A percentile compares a stretch with the other conserved stretches of the same genome.
Evolutionary conservation across 108 stramenopile genomes (phyloP).

Genomic region (Conticribra weissflogii): DNA sequence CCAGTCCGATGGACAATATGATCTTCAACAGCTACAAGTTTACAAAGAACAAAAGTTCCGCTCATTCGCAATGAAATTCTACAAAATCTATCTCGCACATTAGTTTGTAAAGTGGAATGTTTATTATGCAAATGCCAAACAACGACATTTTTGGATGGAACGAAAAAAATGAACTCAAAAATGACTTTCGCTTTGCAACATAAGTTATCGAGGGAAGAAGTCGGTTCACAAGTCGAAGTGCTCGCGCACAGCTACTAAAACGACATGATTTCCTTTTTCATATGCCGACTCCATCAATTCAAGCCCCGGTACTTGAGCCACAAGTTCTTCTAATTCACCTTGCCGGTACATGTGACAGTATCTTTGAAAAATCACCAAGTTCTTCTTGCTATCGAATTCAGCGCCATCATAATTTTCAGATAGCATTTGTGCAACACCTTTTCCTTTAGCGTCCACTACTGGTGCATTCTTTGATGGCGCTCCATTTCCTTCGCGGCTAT

Average conservation of each 20-base stretch:
- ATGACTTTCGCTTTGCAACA: too few species aligned
- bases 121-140: too few species aligned
- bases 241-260: conserved; percentile 58
- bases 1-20: too few species aligned
- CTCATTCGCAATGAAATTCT: too few species aligned
- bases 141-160: too few species aligned
- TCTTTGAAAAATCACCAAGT: conserved; percentile 93
- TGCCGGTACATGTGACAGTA: conserved; percentile 97
- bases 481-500: not conserved
- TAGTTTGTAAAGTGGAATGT: too few species aligned
- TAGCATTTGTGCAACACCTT: conserved; percentile 78
- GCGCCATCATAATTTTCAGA: conserved; percentile 75
- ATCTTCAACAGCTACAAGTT: too few species aligned
- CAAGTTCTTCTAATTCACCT: conserved; percentile 92
- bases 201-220: too few species aligned
- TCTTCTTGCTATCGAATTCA: conserved; percentile 83
- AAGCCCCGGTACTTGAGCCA: conserved; percentile 51
- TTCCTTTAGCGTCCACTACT: conserved; percentile 19
- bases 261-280: conserved; percentile 85
- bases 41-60: too few species aligned
- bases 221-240: too few species aligned
- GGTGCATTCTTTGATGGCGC: conserved; percentile 2
- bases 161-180: too few species aligned
- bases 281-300: conserved; percentile 70
- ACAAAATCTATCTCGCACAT: too few species aligned